Conservation (phyloP, 176 grass and related monocot genomes). For the Alloteropsis semialata region DNA sequence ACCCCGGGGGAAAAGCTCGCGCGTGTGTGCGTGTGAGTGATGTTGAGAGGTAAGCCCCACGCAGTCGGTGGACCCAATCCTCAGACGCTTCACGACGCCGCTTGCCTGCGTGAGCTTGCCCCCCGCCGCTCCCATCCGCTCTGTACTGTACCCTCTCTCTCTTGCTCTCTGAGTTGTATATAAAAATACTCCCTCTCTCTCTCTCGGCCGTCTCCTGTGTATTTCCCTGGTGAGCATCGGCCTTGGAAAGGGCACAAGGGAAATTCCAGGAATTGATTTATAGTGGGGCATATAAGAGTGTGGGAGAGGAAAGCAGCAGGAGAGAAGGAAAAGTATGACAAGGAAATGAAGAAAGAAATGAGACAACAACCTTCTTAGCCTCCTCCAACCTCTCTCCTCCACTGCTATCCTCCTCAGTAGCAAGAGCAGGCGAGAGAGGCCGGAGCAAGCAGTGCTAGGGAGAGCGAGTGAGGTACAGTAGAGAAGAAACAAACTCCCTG, state of each 20-base stretch:
- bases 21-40: slow-evolving; percentile 4
- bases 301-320: slow-evolving; percentile 33
- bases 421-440: slow-evolving; percentile 29
- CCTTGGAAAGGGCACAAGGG: slow-evolving; percentile 20
- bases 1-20: neutral
- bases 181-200: slow-evolving; percentile 42
- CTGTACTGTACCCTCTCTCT: neutral
- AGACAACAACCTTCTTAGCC: slow-evolving; percentile 69
- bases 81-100: slow-evolving; percentile 48
- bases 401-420: slow-evolving; percentile 14
- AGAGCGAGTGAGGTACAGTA: slow-evolving; percentile 41
- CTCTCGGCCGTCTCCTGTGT: slow-evolving; percentile 19
- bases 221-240: slow-evolving; percentile 38
- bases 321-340: slow-evolving; percentile 78
- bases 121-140: slow-evolving; percentile 3
- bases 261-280: slow-evolving; percentile 34
- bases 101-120: slow-evolving; percentile 37
- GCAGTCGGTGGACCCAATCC: slow-evolving; percentile 47
- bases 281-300: slow-evolving; percentile 37
- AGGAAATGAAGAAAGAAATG: slow-evolving; percentile 83
- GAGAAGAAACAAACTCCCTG: slow-evolving; percentile 43
- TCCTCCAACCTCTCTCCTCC: slow-evolving; percentile 44
- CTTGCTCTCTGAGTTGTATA: slow-evolving; percentile 31
- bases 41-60: slow-evolving; percentile 38
- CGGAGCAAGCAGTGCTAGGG: slow-evolving; percentile 2